Evolutionary conservation across 306 rosid species (phyloP), one percentile per base, ranked within the genome.

Genomic region (Dicorynia guianensis): DNA sequence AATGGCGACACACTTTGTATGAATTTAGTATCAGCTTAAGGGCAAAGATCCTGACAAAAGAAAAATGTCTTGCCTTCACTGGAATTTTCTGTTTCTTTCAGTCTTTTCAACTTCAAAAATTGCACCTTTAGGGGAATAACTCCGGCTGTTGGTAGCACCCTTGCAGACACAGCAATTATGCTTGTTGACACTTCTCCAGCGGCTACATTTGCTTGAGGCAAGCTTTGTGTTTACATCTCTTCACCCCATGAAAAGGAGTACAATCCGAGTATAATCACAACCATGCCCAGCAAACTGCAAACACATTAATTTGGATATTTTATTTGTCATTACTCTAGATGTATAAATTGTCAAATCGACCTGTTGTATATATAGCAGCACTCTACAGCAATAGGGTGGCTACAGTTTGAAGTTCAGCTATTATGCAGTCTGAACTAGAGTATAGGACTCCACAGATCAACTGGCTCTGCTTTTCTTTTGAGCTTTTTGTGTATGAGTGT

Each of bases 211-310:
- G 70, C 15, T 49, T 69, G 76, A 33, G 71, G 12, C 35, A 6
- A 20, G 38, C 3, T 7, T 4, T 17, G 65, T 33, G 4, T 42
- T 76, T 90, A 87, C 15, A 52, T 82, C 7, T 4, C 70, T 73
- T 88, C 84, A 3, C 93, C 97, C 91, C 89, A 88, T 69, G 90
- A 46, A 65, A 87, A 92, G 10, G 65, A 82, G 77, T 88, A 90
- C 44, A 93, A 49, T 57, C 97, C 97, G 8, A 34, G 0, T 11
- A 84, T 70, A 80, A 93, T 85, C 77, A 90, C 47, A 76, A 75
- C 49, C 85, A 83, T 77, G 13, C 96, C 97, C 15, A 90, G 0
- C 61, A 92, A 40, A 59, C 93, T 92, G 87, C 85, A 79, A 42
- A 18, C 5, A 30, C 0, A 2, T 25, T 25, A 25, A 25, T 64